Base-by-base conservation (phyloP, 2,329 filamentous ascomycete species). In the Cryphonectria japonica region DNA sequence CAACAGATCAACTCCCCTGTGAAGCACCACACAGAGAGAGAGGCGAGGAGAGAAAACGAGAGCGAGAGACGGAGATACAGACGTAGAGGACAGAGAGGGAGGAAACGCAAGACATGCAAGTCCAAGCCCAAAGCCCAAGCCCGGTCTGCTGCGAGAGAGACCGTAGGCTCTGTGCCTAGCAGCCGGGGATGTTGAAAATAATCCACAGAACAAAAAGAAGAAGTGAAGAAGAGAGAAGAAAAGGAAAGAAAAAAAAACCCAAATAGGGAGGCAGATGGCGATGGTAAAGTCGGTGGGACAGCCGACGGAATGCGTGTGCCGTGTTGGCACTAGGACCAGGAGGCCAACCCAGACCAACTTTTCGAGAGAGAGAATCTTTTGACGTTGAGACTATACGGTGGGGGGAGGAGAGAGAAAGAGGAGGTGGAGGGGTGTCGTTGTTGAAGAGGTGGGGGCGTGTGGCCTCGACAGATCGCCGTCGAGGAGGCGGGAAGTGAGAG, bases 111-210 rank as follows among this genome's bases (percentile, higher is more conserved):
- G 69, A 43, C 63, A 63, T 64, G 37, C n/a, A 34, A 43, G 46
- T n/a, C 46, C 46, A 50, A n/a, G 46, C 16, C 22, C 43, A 22
- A 22, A 50, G 46, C n/a, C 39, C 41, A 50, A 26, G 62, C 26
- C 63, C 63, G 26, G 63, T 32, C 63, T 19, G 41, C 43, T 34
- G 63, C 29, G 14, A 39, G 59, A 50, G 32, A 61, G 59, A 59
- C 29, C 59, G 67, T 54, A 50, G 60, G 54, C 52, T 46, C 62
- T 62, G 41, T 57, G 70, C 70, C 70, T 67, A 54, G 67, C 54
- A 71, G 64, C 70, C 64, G 67, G 54, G 57, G 29, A 50, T 50
- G 39, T 46, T 1, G 62, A 26, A n/a, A n/a, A 9, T 26, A 14
- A 41, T 26, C n/a, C 26, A n/a, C 0, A 22, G 13, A 32, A 26